Percentiles rank a stretch among this genome's conserved stretches.
Evolutionary conservation across 768 basidiomycete species (phyloP).

Genomic region (Suillus americanus): DNA sequence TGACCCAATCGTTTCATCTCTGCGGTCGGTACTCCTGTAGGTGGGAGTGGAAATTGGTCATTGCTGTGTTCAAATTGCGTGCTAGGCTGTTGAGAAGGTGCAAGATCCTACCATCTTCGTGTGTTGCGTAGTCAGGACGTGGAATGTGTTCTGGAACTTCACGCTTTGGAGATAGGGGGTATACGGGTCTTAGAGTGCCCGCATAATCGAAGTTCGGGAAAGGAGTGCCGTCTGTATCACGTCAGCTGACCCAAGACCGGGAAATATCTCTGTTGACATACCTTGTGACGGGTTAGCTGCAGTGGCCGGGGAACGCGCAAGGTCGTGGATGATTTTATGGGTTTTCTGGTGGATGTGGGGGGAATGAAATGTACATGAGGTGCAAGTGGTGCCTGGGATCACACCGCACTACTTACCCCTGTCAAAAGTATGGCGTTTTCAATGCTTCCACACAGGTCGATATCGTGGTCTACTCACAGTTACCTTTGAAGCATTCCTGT

Average conservation of each 20-base stretch:
- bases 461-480: conserved; percentile 60
- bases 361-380: conserved; percentile 7
- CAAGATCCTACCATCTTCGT: conserved; percentile 53
- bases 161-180: conserved; percentile 83
- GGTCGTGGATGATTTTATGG: conserved; percentile 75
- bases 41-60: conserved; percentile 4
- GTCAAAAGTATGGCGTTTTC: conserved; percentile 1
- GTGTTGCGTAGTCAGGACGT: conserved; percentile 80
- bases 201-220: conserved; percentile 78
- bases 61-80: conserved; percentile 22
- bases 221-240: conserved; percentile 63
- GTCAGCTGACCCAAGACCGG: conserved; percentile 3
- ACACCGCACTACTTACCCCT: conserved; percentile 27
- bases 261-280: background rate
- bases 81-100: conserved; percentile 27
- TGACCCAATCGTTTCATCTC: conserved; percentile 60
- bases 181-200: conserved; percentile 75
- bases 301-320: conserved; percentile 40
- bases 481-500: conserved; percentile 95
- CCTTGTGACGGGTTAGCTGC: conserved; percentile 7
- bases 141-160: conserved; percentile 80
- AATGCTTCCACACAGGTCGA: background rate
- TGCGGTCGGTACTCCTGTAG: conserved; percentile 55
- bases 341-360: conserved; percentile 55
- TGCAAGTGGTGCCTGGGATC: background rate